A percentile compares a stretch with the other conserved stretches of the same genome.
Evolutionary conservation across 176 grass and related monocot genomes (phyloP).

Genomic region (Eragrostis curvula): DNA sequence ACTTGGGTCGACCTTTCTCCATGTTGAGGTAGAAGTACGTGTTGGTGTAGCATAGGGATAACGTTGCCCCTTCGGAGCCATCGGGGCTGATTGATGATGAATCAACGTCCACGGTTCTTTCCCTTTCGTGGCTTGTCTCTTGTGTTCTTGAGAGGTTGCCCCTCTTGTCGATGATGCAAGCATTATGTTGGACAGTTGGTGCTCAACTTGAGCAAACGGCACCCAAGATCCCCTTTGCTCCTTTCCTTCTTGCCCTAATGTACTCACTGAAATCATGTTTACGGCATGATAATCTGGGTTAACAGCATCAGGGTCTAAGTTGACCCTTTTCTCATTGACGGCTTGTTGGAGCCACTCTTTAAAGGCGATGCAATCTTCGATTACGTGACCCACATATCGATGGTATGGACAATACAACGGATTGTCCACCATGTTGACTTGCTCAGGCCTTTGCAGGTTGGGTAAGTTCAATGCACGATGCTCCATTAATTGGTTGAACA

Average conservation of each 20-base stretch:
- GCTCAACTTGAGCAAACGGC: neutral
- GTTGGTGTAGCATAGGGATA: no score
- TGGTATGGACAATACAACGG: neutral
- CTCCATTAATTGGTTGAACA: neutral
- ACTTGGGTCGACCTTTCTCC: no score
- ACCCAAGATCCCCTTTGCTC: neutral
- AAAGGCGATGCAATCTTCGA: neutral
- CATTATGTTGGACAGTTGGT: neutral
- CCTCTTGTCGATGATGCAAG: no score
- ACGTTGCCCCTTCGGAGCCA: no score
- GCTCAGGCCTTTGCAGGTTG: neutral
- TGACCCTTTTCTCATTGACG: neutral
- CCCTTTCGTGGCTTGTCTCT: no score
- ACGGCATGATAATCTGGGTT: neutral
- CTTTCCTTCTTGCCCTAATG: no score
- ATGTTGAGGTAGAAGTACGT: no score
- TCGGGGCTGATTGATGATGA: no score
- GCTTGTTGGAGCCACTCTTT: neutral
- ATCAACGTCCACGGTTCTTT: no score
- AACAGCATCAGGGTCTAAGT: fast-evolving
- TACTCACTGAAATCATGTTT: neutral
- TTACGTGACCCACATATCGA: neutral
- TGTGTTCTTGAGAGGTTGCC: no score
- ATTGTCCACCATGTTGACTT: neutral
- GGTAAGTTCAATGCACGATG: neutral